phyloP scores from a whole-genome alignment of 306 rosid genomes.

The Begonia loranthoides region DNA sequence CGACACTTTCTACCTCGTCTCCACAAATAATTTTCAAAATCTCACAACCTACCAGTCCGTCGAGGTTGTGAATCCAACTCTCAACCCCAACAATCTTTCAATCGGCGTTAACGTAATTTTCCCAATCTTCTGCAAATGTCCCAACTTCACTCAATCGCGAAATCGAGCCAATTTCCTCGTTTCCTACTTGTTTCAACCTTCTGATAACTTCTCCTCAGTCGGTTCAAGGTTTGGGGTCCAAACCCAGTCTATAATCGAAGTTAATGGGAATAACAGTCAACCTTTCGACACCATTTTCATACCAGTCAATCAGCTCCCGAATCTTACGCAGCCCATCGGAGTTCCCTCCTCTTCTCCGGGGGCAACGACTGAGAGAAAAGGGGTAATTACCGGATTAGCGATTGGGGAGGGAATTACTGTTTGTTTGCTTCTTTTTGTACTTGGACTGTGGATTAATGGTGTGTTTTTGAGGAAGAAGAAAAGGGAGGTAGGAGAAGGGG shows the following conservation, averaged over 20 bases:
- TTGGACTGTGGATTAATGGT: slow-evolving; percentile 35
- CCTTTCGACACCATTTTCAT: slow-evolving; percentile 48
- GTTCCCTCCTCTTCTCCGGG: slow-evolving; percentile 13
- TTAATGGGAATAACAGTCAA: slow-evolving; percentile 14
- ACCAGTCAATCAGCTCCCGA: slow-evolving; percentile 47
- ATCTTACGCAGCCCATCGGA: slow-evolving; percentile 38
- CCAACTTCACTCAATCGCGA: slow-evolving; percentile 20
- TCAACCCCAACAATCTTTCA: slow-evolving; percentile 23
- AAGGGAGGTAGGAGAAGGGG: slow-evolving; percentile 13
- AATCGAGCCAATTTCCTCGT: slow-evolving; percentile 22
- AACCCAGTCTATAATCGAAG: slow-evolving; percentile 19
- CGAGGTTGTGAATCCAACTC: slow-evolving; percentile 41
- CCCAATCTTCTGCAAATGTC: slow-evolving; percentile 80
- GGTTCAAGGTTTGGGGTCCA: slow-evolving; percentile 36
- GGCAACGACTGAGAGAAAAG: slow-evolving; percentile 16
- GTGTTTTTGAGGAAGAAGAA: slow-evolving; percentile 26
- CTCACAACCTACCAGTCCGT: slow-evolving; percentile 75
- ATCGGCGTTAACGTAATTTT: slow-evolving; percentile 36
- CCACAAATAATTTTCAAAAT: slow-evolving; percentile 26
- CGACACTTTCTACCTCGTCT: slow-evolving; percentile 46
- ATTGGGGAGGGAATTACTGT: slow-evolving; percentile 57
- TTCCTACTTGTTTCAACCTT: slow-evolving; percentile 65
- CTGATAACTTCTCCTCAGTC: slow-evolving; percentile 39
- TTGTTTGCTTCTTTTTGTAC: slow-evolving; percentile 36
- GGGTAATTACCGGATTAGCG: slow-evolving; percentile 49